Conservation (phyloP, 2,329 filamentous ascomycete species). For the Ceratocystis ficicola region DNA sequence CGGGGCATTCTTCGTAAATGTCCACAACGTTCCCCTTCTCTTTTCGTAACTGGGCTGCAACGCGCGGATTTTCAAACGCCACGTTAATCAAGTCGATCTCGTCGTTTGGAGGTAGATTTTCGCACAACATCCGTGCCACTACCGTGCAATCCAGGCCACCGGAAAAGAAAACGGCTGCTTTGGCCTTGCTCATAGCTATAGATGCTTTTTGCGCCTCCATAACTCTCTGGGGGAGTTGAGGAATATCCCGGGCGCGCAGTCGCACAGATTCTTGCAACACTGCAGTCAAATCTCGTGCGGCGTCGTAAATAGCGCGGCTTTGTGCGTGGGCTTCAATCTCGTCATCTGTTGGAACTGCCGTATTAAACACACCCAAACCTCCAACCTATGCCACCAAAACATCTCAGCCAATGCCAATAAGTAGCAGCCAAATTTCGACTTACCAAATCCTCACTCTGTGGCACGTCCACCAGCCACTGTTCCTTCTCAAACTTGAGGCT, state of each 20-base stretch:
- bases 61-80: slow-evolving; percentile 85
- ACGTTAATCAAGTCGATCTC: slow-evolving; percentile 85
- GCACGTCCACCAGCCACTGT: slow-evolving; percentile 18
- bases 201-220: slow-evolving; percentile 26
- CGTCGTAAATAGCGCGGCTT: neutral
- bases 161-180: slow-evolving; percentile 76
- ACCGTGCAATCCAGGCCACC: slow-evolving; percentile 89
- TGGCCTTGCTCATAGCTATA: slow-evolving; percentile 29
- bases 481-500: slow-evolving; percentile 3
- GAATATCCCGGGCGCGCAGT: slow-evolving; percentile 53
- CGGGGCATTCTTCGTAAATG: slow-evolving; percentile 74
- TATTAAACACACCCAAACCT: slow-evolving; percentile 43
- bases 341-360: slow-evolving; percentile 30
- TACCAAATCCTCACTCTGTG: slow-evolving; percentile 13
- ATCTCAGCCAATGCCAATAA: slow-evolving; percentile 23
- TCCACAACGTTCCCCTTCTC: slow-evolving; percentile 28
- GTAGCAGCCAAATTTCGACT: slow-evolving; percentile 4
- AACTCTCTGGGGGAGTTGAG: slow-evolving; percentile 37
- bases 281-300: neutral
- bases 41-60: slow-evolving; percentile 43
- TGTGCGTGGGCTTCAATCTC: neutral
- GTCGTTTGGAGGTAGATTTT: slow-evolving; percentile 56
- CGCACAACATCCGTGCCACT: slow-evolving; percentile 66
- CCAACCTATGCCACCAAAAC: slow-evolving; percentile 35
- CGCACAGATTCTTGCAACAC: slow-evolving; percentile 36